Conservation (phyloP, 1,284 basidiomycete species). For the Leccinum olivaceoglutinosum region DNA sequence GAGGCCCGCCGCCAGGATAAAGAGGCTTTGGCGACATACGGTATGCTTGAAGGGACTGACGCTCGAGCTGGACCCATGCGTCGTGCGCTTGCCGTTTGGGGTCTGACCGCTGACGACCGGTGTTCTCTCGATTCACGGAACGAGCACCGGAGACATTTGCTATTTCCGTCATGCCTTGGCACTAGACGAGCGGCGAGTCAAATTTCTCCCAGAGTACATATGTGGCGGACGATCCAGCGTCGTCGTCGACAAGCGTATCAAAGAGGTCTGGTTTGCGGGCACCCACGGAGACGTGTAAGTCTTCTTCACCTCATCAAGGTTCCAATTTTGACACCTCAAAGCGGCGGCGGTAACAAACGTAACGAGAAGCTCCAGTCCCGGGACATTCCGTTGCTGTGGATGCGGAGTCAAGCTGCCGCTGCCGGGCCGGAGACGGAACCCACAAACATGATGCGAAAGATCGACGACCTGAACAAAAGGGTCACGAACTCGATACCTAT, state of each 20-base stretch:
- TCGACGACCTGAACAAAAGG: constrained; percentile 25
- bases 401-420: constrained; percentile 27
- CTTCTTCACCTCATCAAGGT: neutral
- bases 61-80: constrained; percentile 86
- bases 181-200: constrained; percentile 37
- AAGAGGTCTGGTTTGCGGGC: constrained; percentile 35
- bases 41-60: constrained; percentile 90
- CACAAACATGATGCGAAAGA: constrained; percentile 24
- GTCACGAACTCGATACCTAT: constrained; percentile 18
- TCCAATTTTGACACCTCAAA: constrained; percentile 7
- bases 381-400: constrained; percentile 31
- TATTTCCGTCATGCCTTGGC: constrained; percentile 31
- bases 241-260: constrained; percentile 17
- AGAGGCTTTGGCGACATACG: constrained; percentile 84
- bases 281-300: constrained; percentile 33
- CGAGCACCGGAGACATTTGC: constrained; percentile 69
- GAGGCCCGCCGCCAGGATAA: constrained; percentile 90
- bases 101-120: constrained; percentile 87
- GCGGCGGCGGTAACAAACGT: constrained; percentile 27
- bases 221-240: constrained; percentile 21
- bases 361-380: constrained; percentile 27
- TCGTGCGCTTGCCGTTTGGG: constrained; percentile 94
- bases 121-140: constrained; percentile 87
- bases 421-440: constrained; percentile 24
- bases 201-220: constrained; percentile 36